phyloP scores from a whole-genome alignment of 2,329 filamentous ascomycete species.

The Ceratocystis colombiana region DNA sequence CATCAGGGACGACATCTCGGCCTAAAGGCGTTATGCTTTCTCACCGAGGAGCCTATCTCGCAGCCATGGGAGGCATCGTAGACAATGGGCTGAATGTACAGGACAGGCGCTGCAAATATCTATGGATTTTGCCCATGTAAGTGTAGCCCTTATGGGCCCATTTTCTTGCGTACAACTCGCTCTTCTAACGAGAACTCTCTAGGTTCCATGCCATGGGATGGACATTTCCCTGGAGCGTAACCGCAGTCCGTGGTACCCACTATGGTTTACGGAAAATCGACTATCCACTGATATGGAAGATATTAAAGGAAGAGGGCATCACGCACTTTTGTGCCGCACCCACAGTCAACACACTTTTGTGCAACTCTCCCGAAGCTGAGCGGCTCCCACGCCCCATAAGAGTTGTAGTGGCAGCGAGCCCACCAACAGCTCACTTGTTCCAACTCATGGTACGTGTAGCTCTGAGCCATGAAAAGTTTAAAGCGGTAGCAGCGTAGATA shows the following conservation, averaged over 20 bases:
- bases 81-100: constrained; percentile 74
- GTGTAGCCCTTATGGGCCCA: constrained; percentile 34
- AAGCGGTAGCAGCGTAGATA: neutral
- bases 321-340: constrained; percentile 95
- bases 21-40: constrained; percentile 93
- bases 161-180: neutral
- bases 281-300: constrained; percentile 81
- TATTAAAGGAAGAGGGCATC: constrained; percentile 75
- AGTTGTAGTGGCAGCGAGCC: constrained; percentile 87
- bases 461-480: neutral
- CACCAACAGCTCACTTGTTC: constrained; percentile 81
- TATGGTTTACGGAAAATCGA: constrained; percentile 92
- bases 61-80: constrained; percentile 72
- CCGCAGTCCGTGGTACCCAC: constrained; percentile 84
- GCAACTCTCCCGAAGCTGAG: constrained; percentile 65
- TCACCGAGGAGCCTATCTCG: constrained; percentile 78
- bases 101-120: constrained; percentile 62
- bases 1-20: constrained; percentile 79
- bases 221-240: constrained; percentile 91
- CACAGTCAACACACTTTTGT: constrained; percentile 90
- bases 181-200: neutral
- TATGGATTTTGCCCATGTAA: constrained; percentile 90
- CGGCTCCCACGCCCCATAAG: constrained; percentile 59
- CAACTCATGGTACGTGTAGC: constrained; percentile 64
- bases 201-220: constrained; percentile 62